These are phyloP conservation scores for Dioscorea zingiberensis DNA, from an alignment of 106 monocot species.

Conservation along the genomic window DNA sequence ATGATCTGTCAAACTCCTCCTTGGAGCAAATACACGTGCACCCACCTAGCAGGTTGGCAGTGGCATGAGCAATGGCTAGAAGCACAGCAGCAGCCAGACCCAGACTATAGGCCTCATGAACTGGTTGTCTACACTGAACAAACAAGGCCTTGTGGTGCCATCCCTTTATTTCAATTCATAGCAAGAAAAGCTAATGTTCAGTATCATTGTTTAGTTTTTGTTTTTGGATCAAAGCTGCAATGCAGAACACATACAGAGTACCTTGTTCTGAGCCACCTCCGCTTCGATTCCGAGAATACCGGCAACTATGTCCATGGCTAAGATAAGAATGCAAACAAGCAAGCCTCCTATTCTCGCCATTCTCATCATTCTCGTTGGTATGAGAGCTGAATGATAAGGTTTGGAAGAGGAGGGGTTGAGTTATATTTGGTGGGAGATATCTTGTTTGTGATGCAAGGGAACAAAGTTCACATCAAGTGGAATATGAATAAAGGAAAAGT, in stretches of 20 bases:
- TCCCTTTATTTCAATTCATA: no score
- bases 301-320: conserved; percentile 52
- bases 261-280: conserved; percentile 67
- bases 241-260: not conserved
- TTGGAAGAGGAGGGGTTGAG: no score
- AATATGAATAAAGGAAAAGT: no score
- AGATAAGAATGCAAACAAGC: conserved; percentile 52
- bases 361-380: no score
- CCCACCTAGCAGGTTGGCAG: conserved; percentile 67
- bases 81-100: conserved; percentile 62
- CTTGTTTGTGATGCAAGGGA: no score
- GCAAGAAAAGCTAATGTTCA: not conserved
- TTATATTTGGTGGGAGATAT: no score
- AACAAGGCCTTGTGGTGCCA: conserved; percentile 48
- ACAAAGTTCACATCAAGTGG: no score
- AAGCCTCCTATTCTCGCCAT: conserved; percentile 1
- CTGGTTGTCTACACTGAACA: conserved; percentile 70
- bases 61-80: conserved; percentile 55
- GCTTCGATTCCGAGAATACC: conserved; percentile 79
- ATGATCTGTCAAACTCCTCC: conserved; percentile 28
- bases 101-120: conserved; percentile 56
- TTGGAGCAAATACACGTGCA: conserved; percentile 63
- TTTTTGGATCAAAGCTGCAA: no score
- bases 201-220: not conserved
- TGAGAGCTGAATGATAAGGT: no score